These are phyloP conservation scores for Acarospora socialis DNA, from an alignment of 2,329 filamentous ascomycete genomes.

Conservation along the genomic window DNA sequence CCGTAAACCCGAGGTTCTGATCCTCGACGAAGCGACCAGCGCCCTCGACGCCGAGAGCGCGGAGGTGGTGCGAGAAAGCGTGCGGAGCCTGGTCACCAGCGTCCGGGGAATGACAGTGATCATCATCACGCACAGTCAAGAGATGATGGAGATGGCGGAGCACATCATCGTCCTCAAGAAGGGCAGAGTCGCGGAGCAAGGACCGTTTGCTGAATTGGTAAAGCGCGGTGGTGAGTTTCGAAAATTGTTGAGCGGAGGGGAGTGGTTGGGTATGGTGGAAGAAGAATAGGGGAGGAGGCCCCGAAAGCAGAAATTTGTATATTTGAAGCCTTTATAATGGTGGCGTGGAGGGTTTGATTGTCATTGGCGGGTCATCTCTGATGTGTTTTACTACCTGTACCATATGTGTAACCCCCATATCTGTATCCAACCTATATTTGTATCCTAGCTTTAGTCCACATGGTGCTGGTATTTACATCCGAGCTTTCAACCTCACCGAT, in stretches of 20 bases:
- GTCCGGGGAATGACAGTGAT: conserved; percentile 49
- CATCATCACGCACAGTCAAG: conserved; percentile 64
- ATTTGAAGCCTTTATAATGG: too few species aligned
- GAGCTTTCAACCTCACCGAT: too few species aligned
- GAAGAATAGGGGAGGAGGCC: too few species aligned
- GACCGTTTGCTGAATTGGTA: conserved; percentile 49
- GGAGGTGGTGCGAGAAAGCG: conserved; percentile 31
- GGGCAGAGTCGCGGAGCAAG: conserved; percentile 54
- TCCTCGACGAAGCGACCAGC: conserved; percentile 49
- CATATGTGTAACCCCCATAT: too few species aligned
- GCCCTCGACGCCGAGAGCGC: conserved; percentile 43
- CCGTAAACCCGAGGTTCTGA: conserved; percentile 38
- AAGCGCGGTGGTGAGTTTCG: conserved; percentile 33
- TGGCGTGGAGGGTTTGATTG: too few species aligned
- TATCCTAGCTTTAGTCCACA: too few species aligned
- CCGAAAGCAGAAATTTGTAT: too few species aligned
- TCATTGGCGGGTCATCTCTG: too few species aligned
- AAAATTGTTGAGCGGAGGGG: conserved; percentile 18
- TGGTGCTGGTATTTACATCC: too few species aligned
- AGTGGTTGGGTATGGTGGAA: neutral
- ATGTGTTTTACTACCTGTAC: too few species aligned
- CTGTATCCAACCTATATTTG: too few species aligned
- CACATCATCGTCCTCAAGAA: conserved; percentile 57
- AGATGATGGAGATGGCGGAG: conserved; percentile 78
- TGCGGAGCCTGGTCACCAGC: conserved; percentile 23